phyloP scores from a whole-genome alignment of 257 asterid species.

The Rhazya stricta region DNA sequence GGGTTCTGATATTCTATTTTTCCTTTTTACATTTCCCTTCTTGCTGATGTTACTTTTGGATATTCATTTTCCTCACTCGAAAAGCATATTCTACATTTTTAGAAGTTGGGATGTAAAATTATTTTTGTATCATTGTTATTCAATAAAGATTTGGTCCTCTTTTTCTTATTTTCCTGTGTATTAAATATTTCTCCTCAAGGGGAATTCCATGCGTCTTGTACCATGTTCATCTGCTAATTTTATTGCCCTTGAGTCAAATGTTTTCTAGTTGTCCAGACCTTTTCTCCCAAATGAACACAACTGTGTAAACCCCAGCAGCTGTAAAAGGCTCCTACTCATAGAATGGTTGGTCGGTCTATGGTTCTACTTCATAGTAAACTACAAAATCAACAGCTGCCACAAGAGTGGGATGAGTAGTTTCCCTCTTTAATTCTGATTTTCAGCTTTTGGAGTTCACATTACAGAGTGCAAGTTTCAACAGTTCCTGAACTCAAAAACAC shows the following conservation, averaged over 20 bases:
- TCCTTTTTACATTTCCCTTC: background rate
- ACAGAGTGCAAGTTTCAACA: background rate
- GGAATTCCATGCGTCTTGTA: background rate
- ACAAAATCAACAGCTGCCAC: background rate
- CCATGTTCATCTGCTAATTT: constrained; percentile 1
- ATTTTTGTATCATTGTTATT: constrained; percentile 12
- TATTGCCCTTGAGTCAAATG: background rate
- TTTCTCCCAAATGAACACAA: too few species aligned
- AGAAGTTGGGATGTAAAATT: constrained; percentile 15
- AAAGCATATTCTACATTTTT: constrained; percentile 7
- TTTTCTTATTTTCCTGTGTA: background rate
- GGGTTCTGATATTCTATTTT: constrained; percentile 16
- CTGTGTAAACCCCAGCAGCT: background rate
- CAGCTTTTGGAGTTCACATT: background rate
- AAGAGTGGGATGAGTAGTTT: background rate
- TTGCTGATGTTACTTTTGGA: constrained; percentile 10
- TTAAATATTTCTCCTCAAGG: background rate
- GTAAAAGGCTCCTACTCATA: background rate
- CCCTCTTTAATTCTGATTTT: background rate
- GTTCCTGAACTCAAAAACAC: background rate
- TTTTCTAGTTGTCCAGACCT: background rate
- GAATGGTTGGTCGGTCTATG: background rate
- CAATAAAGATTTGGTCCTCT: constrained; percentile 12
- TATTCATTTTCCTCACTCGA: background rate
- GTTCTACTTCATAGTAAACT: background rate